Evolutionary conservation across 2,329 filamentous ascomycete genomes (phyloP).

Genomic region (Ophiocordyceps australis): DNA sequence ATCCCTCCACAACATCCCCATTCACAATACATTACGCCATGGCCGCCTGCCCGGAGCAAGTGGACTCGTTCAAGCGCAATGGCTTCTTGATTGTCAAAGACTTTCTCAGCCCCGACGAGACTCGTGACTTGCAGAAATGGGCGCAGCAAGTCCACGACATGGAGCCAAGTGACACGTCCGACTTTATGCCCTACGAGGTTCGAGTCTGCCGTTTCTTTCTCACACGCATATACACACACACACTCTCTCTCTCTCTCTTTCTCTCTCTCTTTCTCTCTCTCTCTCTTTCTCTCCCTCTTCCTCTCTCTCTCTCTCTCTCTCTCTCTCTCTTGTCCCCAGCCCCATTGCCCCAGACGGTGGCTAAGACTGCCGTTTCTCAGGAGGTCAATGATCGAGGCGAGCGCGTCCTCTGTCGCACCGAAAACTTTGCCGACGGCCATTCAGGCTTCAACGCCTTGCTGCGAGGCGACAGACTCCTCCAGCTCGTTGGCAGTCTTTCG

Average conservation of each 20-base stretch:
- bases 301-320: too few relatives aligned
- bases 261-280: too few relatives aligned
- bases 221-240: too few relatives aligned
- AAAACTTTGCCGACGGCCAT: constrained; percentile 6
- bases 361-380: not conserved
- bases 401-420: constrained; percentile 5
- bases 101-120: constrained; percentile 3
- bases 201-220: constrained; percentile 1
- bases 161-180: constrained; percentile 4
- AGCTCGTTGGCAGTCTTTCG: constrained; percentile 3
- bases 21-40: too few relatives aligned
- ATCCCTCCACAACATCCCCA: too few relatives aligned
- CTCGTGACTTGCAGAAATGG: constrained; percentile 3
- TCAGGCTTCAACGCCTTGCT: constrained; percentile 4
- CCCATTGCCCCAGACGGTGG: too few relatives aligned
- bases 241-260: too few relatives aligned
- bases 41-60: constrained; percentile 2
- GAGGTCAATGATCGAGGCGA: constrained; percentile 5
- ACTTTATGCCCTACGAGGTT: constrained; percentile 3
- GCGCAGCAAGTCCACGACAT: constrained; percentile 5
- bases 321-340: too few relatives aligned
- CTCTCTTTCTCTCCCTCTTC: too few relatives aligned
- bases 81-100: constrained; percentile 5
- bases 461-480: constrained; percentile 4
- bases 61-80: constrained; percentile 4